Conservation (phyloP, 768 basidiomycete genomes). For the Trametes meyenii region DNA sequence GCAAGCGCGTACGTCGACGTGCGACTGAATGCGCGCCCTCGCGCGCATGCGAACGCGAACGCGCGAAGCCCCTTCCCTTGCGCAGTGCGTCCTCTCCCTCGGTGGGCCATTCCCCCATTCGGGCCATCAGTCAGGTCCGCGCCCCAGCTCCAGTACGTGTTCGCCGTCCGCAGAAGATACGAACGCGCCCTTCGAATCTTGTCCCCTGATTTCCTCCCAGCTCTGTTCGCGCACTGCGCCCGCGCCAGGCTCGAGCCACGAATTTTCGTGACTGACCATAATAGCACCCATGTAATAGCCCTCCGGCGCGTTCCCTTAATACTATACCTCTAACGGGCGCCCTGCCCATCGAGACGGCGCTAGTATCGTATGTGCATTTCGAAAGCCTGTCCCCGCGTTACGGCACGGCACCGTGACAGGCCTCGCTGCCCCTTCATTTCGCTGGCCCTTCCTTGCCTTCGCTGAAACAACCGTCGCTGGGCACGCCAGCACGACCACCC, state of each 20-base stretch:
- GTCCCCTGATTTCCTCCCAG: neutral
- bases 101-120: neutral
- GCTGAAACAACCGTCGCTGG: too few species aligned
- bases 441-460: too few species aligned
- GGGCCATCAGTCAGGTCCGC: neutral
- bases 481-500: too few species aligned
- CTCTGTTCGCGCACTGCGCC: conserved; percentile 10
- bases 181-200: neutral
- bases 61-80: neutral
- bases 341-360: too few species aligned
- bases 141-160: neutral
- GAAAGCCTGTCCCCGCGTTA: too few species aligned
- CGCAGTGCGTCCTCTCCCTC: conserved; percentile 5
- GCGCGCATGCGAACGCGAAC: neutral
- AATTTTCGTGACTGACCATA: neutral
- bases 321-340: too few species aligned
- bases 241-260: neutral
- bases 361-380: too few species aligned
- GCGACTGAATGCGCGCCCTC: neutral
- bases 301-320: too few species aligned
- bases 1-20: too few species aligned
- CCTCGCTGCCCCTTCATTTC: too few species aligned
- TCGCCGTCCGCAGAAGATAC: conserved; percentile 7
- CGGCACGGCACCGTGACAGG: too few species aligned
- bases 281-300: too few species aligned